A percentile compares a stretch with the other conserved stretches of the same genome.
phyloP scores from a whole-genome alignment of 1,284 basidiomycete species.

The Exobasidium cylindrosporum region DNA sequence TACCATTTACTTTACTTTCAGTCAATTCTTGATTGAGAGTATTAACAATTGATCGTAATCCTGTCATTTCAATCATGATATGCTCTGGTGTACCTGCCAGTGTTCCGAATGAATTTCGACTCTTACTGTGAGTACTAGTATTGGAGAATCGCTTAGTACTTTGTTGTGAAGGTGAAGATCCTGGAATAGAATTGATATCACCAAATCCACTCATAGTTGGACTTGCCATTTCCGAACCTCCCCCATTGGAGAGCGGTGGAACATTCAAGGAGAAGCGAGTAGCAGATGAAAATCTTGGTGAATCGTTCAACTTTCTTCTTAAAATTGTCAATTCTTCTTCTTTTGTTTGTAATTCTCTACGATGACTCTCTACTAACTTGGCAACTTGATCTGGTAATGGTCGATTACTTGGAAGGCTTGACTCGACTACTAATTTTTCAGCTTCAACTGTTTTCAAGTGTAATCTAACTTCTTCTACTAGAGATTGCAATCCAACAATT shows the following conservation, averaged over 20 bases:
- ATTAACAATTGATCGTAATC: conserved; percentile 14
- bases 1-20: conserved; percentile 18
- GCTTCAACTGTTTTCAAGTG: neutral
- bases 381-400: conserved; percentile 14
- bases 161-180: neutral
- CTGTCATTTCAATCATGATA: conserved; percentile 19
- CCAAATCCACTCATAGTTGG: neutral
- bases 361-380: neutral
- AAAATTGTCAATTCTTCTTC: neutral
- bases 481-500: conserved; percentile 23
- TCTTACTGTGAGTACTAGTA: neutral
- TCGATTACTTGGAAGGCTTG: conserved; percentile 33
- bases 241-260: neutral
- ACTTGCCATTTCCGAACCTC: neutral
- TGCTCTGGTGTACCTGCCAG: conserved; percentile 12
- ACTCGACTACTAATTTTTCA: conserved; percentile 20
- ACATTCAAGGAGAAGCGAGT: neutral
- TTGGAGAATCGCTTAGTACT: conserved; percentile 1
- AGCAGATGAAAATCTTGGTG: neutral
- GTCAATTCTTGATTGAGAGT: conserved; percentile 35
- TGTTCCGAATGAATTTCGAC: neutral
- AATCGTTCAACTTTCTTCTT: neutral
- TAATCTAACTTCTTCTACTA: conserved; percentile 3
- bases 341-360: conserved; percentile 2
- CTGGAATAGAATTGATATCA: neutral